phyloP scores from a whole-genome alignment of 805 yeast genomes.

The Spathaspora boniae region DNA sequence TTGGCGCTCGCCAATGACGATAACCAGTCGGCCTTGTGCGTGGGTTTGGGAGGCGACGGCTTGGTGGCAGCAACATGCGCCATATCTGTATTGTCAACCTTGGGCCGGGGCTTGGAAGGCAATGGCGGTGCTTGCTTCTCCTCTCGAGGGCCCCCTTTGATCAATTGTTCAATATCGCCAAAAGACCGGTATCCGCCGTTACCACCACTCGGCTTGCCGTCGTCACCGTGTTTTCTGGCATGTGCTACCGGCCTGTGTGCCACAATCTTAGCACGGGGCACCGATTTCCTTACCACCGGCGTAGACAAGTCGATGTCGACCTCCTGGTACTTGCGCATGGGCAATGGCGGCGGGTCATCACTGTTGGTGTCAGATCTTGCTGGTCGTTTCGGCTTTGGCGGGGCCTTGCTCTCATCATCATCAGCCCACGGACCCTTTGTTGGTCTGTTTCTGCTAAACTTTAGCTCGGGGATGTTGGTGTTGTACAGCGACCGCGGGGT shows the following conservation, averaged over 20 bases:
- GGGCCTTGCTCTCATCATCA: neutral
- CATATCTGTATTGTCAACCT: neutral
- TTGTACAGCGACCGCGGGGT: neutral
- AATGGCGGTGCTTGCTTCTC: constrained; percentile 4
- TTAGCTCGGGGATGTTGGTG: constrained; percentile 8
- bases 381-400: constrained; percentile 6
- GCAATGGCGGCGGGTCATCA: constrained; percentile 15
- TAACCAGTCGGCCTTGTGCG: constrained; percentile 8
- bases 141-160: constrained; percentile 8
- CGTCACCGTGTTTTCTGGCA: too few relatives aligned
- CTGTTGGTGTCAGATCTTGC: constrained; percentile 8
- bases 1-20: constrained; percentile 9
- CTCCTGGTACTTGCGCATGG: constrained; percentile 3
- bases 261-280: too few relatives aligned
- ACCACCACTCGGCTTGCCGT: neutral
- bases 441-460: constrained; percentile 8
- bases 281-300: constrained; percentile 8
- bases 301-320: constrained; percentile 6
- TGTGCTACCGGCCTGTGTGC: too few relatives aligned
- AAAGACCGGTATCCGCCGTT: constrained; percentile 15
- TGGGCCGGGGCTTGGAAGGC: constrained; percentile 2
- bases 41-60: constrained; percentile 5
- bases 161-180: constrained; percentile 18
- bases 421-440: too few relatives aligned
- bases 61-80: neutral